Conservation (phyloP, 352 stramenopile species). For the Phytophthora brassicae region DNA sequence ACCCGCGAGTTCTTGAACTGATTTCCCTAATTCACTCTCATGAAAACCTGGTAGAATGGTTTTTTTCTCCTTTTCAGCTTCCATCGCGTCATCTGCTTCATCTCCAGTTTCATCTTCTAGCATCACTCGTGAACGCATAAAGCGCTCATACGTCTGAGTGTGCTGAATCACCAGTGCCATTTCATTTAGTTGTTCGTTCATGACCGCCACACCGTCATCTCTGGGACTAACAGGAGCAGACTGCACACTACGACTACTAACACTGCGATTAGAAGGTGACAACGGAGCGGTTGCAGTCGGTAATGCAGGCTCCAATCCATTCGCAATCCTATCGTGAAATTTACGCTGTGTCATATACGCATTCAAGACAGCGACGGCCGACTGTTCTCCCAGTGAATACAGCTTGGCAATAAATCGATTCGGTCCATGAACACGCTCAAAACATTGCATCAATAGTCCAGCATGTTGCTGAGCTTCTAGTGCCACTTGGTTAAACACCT, state of each 20-base stretch:
- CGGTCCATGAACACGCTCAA: conserved; percentile 47
- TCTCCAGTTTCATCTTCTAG: conserved; percentile 10
- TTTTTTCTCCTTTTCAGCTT: conserved; percentile 7
- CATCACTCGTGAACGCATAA: conserved; percentile 73
- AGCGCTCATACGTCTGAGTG: conserved; percentile 88
- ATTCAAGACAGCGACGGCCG: conserved; percentile 53
- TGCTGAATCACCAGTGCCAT: conserved; percentile 86
- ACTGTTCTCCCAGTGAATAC: conserved; percentile 64
- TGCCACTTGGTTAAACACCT: conserved; percentile 78
- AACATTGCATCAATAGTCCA: conserved; percentile 52
- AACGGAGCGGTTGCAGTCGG: conserved; percentile 12
- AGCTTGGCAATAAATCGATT: conserved; percentile 55
- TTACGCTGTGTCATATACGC: conserved; percentile 78
- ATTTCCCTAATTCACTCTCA: conserved; percentile 78
- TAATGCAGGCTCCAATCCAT: conserved; percentile 9
- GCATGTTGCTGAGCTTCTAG: conserved; percentile 66
- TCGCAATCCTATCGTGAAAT: conserved; percentile 66
- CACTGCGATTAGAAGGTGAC: conserved; percentile 23
- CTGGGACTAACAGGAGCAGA: conserved; percentile 14
- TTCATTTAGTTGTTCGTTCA: conserved; percentile 88
- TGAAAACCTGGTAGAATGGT: conserved; percentile 55
- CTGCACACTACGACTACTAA: conserved; percentile 15
- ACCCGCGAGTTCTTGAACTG: conserved; percentile 79
- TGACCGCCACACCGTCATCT: conserved; percentile 65
- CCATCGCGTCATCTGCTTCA: conserved; percentile 1